Evolutionary conservation across 2,329 filamentous ascomycete species (phyloP), one percentile per base, ranked within the genome.

Genomic region (Chaetomiaceae sp.): DNA sequence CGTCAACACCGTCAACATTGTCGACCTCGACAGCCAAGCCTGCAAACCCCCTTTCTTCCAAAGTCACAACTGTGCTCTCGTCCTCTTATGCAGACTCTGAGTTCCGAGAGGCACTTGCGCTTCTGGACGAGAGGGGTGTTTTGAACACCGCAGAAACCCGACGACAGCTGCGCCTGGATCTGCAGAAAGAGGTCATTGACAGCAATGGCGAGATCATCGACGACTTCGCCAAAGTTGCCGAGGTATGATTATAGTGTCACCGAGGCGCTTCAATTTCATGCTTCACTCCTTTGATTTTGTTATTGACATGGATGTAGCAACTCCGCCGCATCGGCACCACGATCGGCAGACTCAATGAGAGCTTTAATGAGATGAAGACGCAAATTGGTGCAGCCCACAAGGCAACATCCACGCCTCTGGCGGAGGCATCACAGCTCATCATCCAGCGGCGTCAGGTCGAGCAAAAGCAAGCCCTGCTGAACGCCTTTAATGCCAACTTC

Each of bases 81-180:
- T 85, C 89, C 2, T 96, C 92, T 0, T 96, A 96, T 70, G 87
- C 90, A 6, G 93, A 97, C 68, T 78, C 88, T 5, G 92, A 96
- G 59, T 95, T 97, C 60, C 82, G 89, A 58, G 88, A 95, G 73
- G 85, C 90, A 13, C 72, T 99, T 25, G 75, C 80, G 46, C 81
- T 93, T 1, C 73, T 97, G 17, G 92, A 96, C 68, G 73, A 81
- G 44, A 79, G 87, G 31, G 77, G 77, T 1, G 68, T 90, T 13
- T 73, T 78, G 49, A 96, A 95, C 65, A 88, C 82, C 12, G 77
- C 87, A 9, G 87, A 91, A 58, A 86, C 84, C 3, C 80, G 93
- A 45, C 82, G 92, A 5, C 85, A 88, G 52, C 71, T 97, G 14
- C 83, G 91, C 14, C 70, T 95, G 1, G 84, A 95, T 64, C 77